A percentile compares a stretch with the other conserved stretches of the same genome.
Conservation (phyloP, 2,329 filamentous ascomycete species). For the Neoascochyta sp. region DNA sequence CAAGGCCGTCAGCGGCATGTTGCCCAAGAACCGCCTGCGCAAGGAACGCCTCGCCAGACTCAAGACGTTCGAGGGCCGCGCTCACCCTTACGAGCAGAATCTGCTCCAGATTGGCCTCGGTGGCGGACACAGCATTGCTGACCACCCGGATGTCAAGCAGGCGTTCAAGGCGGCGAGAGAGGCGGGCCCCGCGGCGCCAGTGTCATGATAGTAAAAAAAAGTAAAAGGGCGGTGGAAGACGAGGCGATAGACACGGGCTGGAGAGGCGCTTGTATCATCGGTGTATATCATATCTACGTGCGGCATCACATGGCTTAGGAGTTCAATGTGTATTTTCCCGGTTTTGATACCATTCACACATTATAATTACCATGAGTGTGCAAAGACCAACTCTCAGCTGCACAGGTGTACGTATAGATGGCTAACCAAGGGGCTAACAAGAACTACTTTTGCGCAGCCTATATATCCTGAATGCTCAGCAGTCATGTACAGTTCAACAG, state of each 20-base stretch:
- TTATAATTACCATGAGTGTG: too few species aligned
- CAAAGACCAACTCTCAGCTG: too few species aligned
- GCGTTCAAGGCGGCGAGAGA: conserved; percentile 29
- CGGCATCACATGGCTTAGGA: conserved; percentile 5
- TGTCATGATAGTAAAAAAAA: conserved; percentile 16
- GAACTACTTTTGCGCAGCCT: too few species aligned
- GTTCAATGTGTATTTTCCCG: conserved; percentile 7
- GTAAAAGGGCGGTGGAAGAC: neutral
- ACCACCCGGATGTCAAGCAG: conserved; percentile 38
- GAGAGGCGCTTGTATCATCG: conserved; percentile 5
- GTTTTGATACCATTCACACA: too few species aligned
- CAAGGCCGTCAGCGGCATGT: conserved; percentile 91
- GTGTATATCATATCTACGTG: conserved; percentile 8
- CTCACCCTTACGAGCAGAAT: conserved; percentile 89
- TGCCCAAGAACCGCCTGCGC: conserved; percentile 91
- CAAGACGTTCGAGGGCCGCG: conserved; percentile 92
- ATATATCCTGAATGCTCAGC: too few species aligned
- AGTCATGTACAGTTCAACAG: too few species aligned
- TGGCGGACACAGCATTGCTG: conserved; percentile 31
- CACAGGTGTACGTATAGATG: too few species aligned
- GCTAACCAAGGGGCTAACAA: too few species aligned
- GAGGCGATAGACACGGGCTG: neutral
- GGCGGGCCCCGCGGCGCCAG: conserved; percentile 10
- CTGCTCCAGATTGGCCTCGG: conserved; percentile 63
- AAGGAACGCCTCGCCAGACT: conserved; percentile 82